These are phyloP conservation scores for Ogataea pilisensis DNA, from an alignment of 805 yeast genomes.

Conservation along the genomic window DNA sequence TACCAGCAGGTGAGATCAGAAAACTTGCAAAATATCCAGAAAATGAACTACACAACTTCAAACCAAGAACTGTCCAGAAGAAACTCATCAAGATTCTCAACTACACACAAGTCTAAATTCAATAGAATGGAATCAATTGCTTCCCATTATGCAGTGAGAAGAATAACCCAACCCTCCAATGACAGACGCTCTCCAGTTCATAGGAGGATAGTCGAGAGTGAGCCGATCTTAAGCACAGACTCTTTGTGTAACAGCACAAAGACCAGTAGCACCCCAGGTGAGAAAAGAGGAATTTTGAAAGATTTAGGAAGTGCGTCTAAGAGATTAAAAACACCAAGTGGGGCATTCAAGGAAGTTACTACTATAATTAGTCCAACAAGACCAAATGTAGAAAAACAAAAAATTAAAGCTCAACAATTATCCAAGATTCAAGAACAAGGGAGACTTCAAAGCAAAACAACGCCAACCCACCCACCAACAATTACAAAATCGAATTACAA, in stretches of 20 bases:
- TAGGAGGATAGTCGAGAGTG: background rate
- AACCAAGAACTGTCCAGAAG: conserved; percentile 22
- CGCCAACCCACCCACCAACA: background rate
- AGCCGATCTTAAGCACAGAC: background rate
- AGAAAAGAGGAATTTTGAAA: conserved; percentile 21
- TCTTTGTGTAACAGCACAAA: background rate
- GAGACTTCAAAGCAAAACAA: background rate
- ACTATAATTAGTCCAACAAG: conserved; percentile 28
- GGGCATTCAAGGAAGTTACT: conserved; percentile 25
- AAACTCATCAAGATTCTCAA: conserved; percentile 38
- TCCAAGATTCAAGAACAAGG: conserved; percentile 5
- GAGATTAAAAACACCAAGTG: conserved; percentile 22
- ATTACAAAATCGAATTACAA: background rate
- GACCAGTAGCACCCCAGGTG: conserved; percentile 26
- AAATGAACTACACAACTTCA: conserved; percentile 21
- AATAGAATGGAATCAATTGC: conserved; percentile 48
- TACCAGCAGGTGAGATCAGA: conserved; percentile 36
- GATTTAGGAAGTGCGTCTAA: conserved; percentile 29
- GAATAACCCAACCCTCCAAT: conserved; percentile 11
- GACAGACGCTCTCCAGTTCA: background rate
- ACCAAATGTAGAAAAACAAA: conserved; percentile 20
- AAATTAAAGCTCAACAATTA: conserved; percentile 20
- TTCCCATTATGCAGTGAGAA: conserved; percentile 42
- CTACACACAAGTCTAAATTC: conserved; percentile 42
- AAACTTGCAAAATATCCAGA: conserved; percentile 20